A percentile compares a stretch with the other conserved stretches of the same genome.
phyloP scores from a whole-genome alignment of 148 eudicot genomes.

The Fagopyrum tataricum region DNA sequence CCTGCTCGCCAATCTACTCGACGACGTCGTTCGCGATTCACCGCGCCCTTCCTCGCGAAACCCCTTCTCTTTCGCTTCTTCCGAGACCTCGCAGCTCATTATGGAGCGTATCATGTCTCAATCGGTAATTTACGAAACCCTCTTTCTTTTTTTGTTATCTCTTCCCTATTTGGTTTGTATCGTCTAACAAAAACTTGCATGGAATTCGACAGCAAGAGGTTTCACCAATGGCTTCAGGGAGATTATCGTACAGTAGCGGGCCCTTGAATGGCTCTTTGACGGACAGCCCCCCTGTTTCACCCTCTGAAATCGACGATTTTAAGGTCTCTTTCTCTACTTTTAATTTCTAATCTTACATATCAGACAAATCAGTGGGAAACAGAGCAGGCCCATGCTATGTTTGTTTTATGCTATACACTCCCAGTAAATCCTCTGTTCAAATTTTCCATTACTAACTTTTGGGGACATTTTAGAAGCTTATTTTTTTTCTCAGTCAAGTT shows the following conservation, averaged over 20 bases:
- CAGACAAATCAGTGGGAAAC: background rate
- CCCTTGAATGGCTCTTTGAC: slow-evolving; percentile 85
- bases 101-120: slow-evolving; percentile 92
- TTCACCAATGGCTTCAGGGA: slow-evolving; percentile 92
- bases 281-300: slow-evolving; percentile 93
- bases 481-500: background rate
- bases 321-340: slow-evolving; percentile 38
- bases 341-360: background rate
- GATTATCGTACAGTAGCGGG: slow-evolving; percentile 90
- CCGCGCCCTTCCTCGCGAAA: slow-evolving; percentile 20
- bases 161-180: background rate
- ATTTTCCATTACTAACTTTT: background rate
- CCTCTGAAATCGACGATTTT: slow-evolving; percentile 76
- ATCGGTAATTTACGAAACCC: slow-evolving; percentile 42
- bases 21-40: background rate
- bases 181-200: background rate
- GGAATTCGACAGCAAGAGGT: slow-evolving; percentile 60
- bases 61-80: slow-evolving; percentile 74
- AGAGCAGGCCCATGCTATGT: background rate
- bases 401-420: background rate
- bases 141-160: background rate
- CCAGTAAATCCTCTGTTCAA: slow-evolving; percentile 7
- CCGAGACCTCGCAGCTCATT: slow-evolving; percentile 84
- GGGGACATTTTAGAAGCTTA: background rate
- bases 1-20: background rate